Evolutionary conservation across 1,284 basidiomycete genomes (phyloP), one percentile per base, ranked within the genome.

Genomic region (Tilletia indica): DNA sequence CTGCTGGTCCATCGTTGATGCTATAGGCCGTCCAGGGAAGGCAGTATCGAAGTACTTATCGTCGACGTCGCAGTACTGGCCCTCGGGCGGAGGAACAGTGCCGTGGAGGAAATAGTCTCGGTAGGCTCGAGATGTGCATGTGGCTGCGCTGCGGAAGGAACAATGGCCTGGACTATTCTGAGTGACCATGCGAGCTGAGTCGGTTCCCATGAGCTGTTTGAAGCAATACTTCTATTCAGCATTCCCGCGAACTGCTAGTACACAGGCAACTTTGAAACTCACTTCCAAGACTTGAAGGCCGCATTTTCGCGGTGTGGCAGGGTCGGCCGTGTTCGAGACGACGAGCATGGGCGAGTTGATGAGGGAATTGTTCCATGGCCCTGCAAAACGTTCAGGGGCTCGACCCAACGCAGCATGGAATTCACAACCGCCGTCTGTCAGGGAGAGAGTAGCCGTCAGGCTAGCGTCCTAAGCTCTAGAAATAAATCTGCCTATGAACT

Each of bases 291-390:
- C 51, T 54, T 54, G 51, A 19, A 54, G 51, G 14, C 70, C 75
- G 9, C 66, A 69, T 2, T 66, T 19, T 39, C 74, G 67, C 3
- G 74, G 74, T 2, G 74, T 76, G 61, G 73, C 71, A 0, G 75
- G 75, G n/a, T 76, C 73, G n/a, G 73, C 75, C 8, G 73, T 76
- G 54, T 76, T 76, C 36, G 51, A 64, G 67, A 76, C 66, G 68
- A 74, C 72, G 49, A 76, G 64, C 71, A 76, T 71, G 1, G 71
- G 73, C 1, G 71, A 70, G 1, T 67, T 42, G 34, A n/a, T 19
- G n/a, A 74, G 69, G 12, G 71, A 72, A 3, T 67, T 69, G 72
- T 76, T 72, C 72, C 72, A 76, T 8, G 68, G 68, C 11, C 68
- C 68, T 9, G 61, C 54, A 54, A 66, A 69, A 3, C 49, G 64